These are phyloP conservation scores for Pelargonium exstipulatum DNA, from an alignment of 441 rosid genomes.

Conservation along the genomic window DNA sequence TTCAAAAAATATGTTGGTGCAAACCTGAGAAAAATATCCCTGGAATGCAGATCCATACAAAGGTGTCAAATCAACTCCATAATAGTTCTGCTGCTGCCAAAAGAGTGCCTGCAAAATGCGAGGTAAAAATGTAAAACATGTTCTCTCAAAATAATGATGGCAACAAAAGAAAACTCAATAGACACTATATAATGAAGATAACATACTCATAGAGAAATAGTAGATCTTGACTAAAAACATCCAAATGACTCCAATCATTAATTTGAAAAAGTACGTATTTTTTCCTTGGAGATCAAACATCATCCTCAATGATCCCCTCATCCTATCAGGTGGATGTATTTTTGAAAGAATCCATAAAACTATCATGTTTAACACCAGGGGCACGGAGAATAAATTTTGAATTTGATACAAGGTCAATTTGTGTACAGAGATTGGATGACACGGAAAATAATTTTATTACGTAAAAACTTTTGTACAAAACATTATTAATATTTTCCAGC, in stretches of 20 bases:
- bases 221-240: too few relatives aligned
- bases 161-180: not conserved
- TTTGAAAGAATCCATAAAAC: too few relatives aligned
- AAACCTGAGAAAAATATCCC: conserved; percentile 93
- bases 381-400: too few relatives aligned
- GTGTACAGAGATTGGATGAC: not conserved
- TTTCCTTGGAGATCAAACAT: too few relatives aligned
- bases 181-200: not conserved
- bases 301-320: too few relatives aligned
- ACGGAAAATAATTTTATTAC: not conserved
- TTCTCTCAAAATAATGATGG: not conserved
- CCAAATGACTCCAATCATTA: too few relatives aligned
- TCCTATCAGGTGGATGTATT: too few relatives aligned
- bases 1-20: conserved; percentile 6
- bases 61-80: conserved; percentile 82
- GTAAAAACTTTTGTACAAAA: too few relatives aligned
- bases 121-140: conserved; percentile 11
- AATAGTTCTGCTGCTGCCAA: conserved; percentile 92
- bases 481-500: too few relatives aligned
- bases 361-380: too few relatives aligned
- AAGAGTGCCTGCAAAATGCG: conserved; percentile 62
- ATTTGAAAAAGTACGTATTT: too few relatives aligned
- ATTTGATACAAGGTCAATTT: too few relatives aligned
- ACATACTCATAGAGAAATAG: not conserved
- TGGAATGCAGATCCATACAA: conserved; percentile 70